Base-by-base conservation (phyloP, 129 eudicot genomes). In the Flaveria trinervia region DNA sequence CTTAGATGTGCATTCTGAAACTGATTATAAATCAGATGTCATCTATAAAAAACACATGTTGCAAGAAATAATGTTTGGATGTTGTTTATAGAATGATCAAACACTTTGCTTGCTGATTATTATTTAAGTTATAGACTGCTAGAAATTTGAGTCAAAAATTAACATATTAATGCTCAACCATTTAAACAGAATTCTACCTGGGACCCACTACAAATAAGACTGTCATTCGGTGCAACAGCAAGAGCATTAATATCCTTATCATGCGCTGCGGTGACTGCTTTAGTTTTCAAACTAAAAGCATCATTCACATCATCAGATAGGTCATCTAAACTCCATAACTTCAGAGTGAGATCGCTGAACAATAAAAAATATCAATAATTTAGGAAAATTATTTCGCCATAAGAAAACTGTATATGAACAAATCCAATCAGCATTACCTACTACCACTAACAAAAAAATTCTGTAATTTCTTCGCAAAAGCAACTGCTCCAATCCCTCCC, bases 401-500 rank as follows among this genome's bases (percentile, higher is more conserved):
- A 55, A 7, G 33, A 65, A 36, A 25, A 54, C 6, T 4, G 50
- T 25, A 46, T 22, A 44, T 17, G 22, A 2, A 51, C 12, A 14
- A 6, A 55, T 14, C 2, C n/a, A 41, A 76, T 45, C 62, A 77
- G 62, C 71, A 46, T 61, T 88, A 89, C 97, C 97, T 94, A 67
- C 97, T 91, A 43, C 96, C 97, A 46, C 97, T 91, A 50, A 94
- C 89, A 50, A 91, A 85, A 71, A 94, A 94, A 84, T 79, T 83
- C 2, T 70, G 77, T 17, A 72, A 83, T 60, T 86, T 94, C 86
- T 87, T 89, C 13, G 98, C 88, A 78, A 91, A 94, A 75, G 96
- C 85, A 86, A 94, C 93, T 65, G 96, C 96, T 81, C 99, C 96
- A 78, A 94, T 88, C 74, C 92, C 99, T 69, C 90, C 93, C 90